Evolutionary conservation across 257 asterid genomes (phyloP), one percentile per base, ranked within the genome.

Genomic region (Craterostigma plantagineum): DNA sequence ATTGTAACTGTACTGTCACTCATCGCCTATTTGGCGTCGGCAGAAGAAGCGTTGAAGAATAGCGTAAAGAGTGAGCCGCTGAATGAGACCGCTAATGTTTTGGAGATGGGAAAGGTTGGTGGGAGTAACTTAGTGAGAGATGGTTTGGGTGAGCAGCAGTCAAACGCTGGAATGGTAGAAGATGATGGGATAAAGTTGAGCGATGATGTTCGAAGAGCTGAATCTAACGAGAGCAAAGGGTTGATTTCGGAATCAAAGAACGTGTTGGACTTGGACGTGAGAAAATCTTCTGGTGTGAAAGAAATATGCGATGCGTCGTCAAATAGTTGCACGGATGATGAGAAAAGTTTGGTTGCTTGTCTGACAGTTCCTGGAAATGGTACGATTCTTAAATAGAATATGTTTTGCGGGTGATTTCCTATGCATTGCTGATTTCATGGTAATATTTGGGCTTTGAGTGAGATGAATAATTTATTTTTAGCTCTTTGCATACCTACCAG

Each of bases 291-390:
- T 10, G 46, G 57, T 8, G 62, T 33, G 14, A 69, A 72, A 53
- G 93, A 72, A 60, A 75, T 63, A 53, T 85, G 96, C 47, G 96
- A 77, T 71, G 62, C 91, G 33, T 67, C 63, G 12, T 74, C 93
- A 0, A 72, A 75, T 57, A 76, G 84, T 35, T 85, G 96, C 64
- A 64, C 55, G 13, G 82, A 71, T 27, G 69, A 72, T 53, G 78
- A 66, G 43, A 73, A 77, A 60, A 55, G 72, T 3, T 48, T 85
- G 47, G 77, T 81, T 60, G 96, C 94, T 52, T 85, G 96, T 50
- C 50, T 85, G 60, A 64, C 80, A 71, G 92, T 85, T 70, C 92
- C 86, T 12, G 96, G 96, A 35, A 67, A 77, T 51, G 96, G 96
- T 80, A 73, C 13, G 55, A 45, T 52, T 30, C n/a, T 30, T n/a